Evolutionary conservation across 192 early-diverging fungal genomes (phyloP), one percentile per base, ranked within the genome.

Genomic region (Coemansia sp.): DNA sequence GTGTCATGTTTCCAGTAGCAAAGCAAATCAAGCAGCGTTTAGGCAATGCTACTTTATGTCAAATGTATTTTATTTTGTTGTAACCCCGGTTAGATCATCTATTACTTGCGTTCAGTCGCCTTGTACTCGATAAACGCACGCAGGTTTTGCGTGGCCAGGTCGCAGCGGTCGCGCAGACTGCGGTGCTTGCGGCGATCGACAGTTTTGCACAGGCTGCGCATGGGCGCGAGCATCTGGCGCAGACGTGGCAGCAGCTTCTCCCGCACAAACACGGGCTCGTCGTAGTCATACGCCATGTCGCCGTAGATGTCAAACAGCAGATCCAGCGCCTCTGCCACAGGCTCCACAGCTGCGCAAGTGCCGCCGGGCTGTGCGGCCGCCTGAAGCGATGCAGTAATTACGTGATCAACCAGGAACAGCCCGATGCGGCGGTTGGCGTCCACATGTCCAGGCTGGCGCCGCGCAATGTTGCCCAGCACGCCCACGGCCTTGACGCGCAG

Each of bases 41-140:
- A 12, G 32, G 6, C 32, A 35, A 35, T 35, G 32, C 32, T 35
- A 35, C 32, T 35, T 35, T 35, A 35, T 35, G 32, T 35, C 1
- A 35, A 17, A 51, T 45, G 19, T 29, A 19, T 53, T 58, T 73
- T 17, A 14, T 35, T 7, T 41, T 53, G 27, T 60, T 53, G 22
- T 35, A 39, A 56, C 9, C 5, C 22, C 50, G 35, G 4, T n/a
- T 22, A 43, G 1, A 10, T 3, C 12, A 32, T n/a, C 4, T 12
- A 17, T 61, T 22, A 23, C 56, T 84, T 74, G 64, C 81, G 79
- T 78, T 96, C 95, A 5, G 75, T 79, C 38, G 86, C 84, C 81
- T 98, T 96, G 81, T 96, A 98, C 48, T 86, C 82, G 29, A 98
- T 85, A 81, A 98, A 98, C 10, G 87, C 90, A 23, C 85, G 75